These are phyloP conservation scores for Piromyces finnis DNA, from an alignment of 192 early-diverging fungal genomes.

Conservation along the genomic window DNA sequence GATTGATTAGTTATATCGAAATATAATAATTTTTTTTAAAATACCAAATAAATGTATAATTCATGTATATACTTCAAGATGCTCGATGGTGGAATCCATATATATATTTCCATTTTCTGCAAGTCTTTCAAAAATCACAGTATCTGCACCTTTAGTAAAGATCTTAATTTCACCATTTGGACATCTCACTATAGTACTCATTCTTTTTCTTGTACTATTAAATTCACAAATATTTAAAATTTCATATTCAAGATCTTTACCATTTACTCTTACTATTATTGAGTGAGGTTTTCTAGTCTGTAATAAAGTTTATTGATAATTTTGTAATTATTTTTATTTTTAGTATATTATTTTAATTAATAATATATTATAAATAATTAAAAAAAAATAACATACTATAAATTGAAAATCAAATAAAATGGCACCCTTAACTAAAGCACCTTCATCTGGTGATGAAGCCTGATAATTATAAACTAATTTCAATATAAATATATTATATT, in stretches of 20 bases:
- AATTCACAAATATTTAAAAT: conserved; percentile 94
- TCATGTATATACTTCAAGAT: conserved; percentile 59
- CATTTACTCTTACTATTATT: conserved; percentile 19
- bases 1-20: too few species aligned
- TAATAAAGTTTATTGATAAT: too few species aligned
- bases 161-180: conserved; percentile 58
- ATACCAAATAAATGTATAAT: too few species aligned
- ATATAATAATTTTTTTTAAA: too few species aligned
- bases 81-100: conserved; percentile 43
- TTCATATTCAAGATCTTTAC: conserved; percentile 55
- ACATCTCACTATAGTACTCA: conserved; percentile 77
- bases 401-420: conserved; percentile 44
- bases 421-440: conserved; percentile 68
- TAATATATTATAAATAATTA: not conserved
- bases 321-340: too few species aligned
- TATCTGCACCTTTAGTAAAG: conserved; percentile 87
- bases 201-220: conserved; percentile 93
- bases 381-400: conserved; percentile 1
- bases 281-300: conserved; percentile 26
- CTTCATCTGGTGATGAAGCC: conserved; percentile 93
- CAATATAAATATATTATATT: not conserved
- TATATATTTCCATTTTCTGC: conserved; percentile 48
- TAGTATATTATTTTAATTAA: too few species aligned
- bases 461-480: conserved; percentile 42
- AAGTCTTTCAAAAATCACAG: conserved; percentile 70